Conservation (phyloP, 2,329 filamentous ascomycete species). For the Claviceps cyperi region DNA sequence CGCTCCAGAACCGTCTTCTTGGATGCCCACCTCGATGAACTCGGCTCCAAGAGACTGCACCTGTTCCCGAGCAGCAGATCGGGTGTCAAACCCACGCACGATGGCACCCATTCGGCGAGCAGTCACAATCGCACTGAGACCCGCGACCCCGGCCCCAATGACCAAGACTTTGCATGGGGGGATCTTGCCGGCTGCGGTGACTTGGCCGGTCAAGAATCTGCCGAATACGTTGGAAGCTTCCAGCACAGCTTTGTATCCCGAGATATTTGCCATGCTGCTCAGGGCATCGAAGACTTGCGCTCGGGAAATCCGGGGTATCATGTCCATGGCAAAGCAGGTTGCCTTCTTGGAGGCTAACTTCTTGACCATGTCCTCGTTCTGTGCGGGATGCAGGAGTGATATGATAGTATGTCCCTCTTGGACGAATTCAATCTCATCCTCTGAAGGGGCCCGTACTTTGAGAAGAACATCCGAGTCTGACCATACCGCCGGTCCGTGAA, state of each 20-base stretch:
- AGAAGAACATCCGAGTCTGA: conserved; percentile 62
- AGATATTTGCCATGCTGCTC: conserved; percentile 89
- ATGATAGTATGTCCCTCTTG: conserved; percentile 60
- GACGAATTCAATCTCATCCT: conserved; percentile 54
- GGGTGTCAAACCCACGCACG: conserved; percentile 82
- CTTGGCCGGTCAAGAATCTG: conserved; percentile 76
- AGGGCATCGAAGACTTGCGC: conserved; percentile 81
- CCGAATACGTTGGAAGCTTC: conserved; percentile 85
- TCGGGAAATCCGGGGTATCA: conserved; percentile 78
- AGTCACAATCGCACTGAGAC: conserved; percentile 75
- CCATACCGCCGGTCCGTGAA: conserved; percentile 58
- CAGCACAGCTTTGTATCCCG: conserved; percentile 81
- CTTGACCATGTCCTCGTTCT: conserved; percentile 64
- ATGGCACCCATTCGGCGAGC: conserved; percentile 78
- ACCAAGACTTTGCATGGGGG: conserved; percentile 82
- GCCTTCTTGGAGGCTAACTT: conserved; percentile 55
- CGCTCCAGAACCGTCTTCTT: conserved; percentile 72
- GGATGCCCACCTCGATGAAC: conserved; percentile 72
- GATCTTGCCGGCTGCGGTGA: conserved; percentile 81
- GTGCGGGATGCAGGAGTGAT: conserved; percentile 69
- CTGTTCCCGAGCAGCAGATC: conserved; percentile 74
- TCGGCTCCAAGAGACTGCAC: conserved; percentile 83
- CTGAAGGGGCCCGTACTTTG: conserved; percentile 65
- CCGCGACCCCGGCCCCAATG: conserved; percentile 81
- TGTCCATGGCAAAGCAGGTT: conserved; percentile 81